Base-by-base conservation (phyloP, 2,329 filamentous ascomycete genomes). In the Didymella keratinophila region DNA sequence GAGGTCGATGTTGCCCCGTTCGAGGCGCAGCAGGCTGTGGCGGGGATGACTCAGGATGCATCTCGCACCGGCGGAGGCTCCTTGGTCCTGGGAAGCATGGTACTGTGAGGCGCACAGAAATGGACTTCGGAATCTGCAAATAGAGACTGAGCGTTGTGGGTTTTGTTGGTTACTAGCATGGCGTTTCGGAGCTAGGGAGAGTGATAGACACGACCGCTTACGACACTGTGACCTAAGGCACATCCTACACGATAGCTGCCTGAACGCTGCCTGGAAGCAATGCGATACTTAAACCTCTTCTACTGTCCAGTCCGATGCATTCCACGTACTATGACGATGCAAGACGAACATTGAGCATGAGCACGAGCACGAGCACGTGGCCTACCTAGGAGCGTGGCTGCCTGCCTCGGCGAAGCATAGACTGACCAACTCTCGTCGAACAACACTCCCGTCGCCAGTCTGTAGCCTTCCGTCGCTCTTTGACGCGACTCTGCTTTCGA, bases 51-150 rank as follows among this genome's bases (percentile, higher is more conserved):
- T 16, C 68, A 70, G 41, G 70, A 72, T 46, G 66, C 58, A 30
- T 60, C 65, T 18, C 59, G 57, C 27, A 64, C 56, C 10, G 71
- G 71, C 7, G 60, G 62, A 4, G 63, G 68, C 11, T 59, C 65
- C 12, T 32, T 69, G 60, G 73, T 63, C 18, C 46, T 77, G 58
- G 72, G 72, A 2, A 73, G 71, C 55, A 72, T 74, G 69, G 70
- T 70, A 34, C 47, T 70, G 56, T 71, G 67, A 51, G 70, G 70
- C 2, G 58, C 51, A 37, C 62, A 67, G 58, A 68, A 63, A 60
- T 63, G 63, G 10, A 58, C 52, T 21, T 64, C 64, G 10, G 65
- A 65, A 62, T 65, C 61, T 61, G 62, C 63, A 27, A 56, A 62
- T 59, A 67, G 58, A 63, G 59, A 37, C 39, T 69, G 63, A 68